Conservation (phyloP, 495 filamentous ascomycete species). For the Penicillium goetzii region DNA sequence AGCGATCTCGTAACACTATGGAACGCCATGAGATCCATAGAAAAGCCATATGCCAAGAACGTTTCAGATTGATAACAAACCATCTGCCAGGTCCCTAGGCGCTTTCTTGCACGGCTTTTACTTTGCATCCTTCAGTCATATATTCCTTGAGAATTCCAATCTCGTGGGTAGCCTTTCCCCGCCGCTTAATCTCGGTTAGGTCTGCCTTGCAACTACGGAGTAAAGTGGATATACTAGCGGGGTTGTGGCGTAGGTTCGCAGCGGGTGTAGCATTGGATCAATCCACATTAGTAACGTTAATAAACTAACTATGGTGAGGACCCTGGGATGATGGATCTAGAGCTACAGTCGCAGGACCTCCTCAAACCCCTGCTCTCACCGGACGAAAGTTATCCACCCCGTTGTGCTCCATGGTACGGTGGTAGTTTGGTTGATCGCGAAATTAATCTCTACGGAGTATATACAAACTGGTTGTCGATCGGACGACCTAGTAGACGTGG, state of each 20-base stretch:
- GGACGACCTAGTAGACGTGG: background rate
- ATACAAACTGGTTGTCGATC: background rate
- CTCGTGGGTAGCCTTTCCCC: background rate
- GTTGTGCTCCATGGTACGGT: constrained; percentile 18
- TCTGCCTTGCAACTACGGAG: background rate
- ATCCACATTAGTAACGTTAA: constrained; percentile 1
- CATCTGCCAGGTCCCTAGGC: background rate
- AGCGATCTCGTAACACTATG: constrained; percentile 2
- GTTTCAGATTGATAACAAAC: constrained; percentile 24
- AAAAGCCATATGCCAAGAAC: background rate
- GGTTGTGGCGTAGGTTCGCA: constrained; percentile 6
- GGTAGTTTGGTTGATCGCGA: constrained; percentile 6
- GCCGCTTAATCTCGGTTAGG: constrained; percentile 1
- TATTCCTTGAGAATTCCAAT: background rate
- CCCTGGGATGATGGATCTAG: background rate
- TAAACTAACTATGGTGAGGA: background rate
- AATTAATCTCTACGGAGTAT: background rate
- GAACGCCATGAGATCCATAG: background rate
- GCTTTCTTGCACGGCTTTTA: background rate
- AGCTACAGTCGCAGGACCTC: constrained; percentile 9
- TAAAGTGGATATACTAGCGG: constrained; percentile 1
- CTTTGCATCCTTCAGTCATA: background rate
- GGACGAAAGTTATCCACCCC: background rate
- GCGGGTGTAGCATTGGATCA: background rate
- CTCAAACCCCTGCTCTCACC: constrained; percentile 5